These are phyloP conservation scores for Nephromyces sp. DNA, from an alignment of 169 alveolate genomes.

Conservation along the genomic window DNA sequence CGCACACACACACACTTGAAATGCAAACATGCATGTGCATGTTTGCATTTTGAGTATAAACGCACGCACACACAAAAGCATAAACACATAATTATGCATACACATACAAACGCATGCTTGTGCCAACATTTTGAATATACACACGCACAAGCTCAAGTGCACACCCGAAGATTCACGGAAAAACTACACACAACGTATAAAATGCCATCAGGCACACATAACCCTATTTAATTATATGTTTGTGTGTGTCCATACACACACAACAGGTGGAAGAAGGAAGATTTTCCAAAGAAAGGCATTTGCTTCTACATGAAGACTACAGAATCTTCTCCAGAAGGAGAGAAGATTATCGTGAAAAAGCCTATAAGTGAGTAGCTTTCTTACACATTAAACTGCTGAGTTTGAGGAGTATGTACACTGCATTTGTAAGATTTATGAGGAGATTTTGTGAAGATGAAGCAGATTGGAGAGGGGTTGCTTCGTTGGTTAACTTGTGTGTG, in stretches of 20 bases:
- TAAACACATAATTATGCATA: too few relatives aligned
- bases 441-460: neutral
- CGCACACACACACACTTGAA: too few relatives aligned
- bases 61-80: too few relatives aligned
- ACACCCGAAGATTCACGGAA: too few relatives aligned
- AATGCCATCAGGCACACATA: too few relatives aligned
- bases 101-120: too few relatives aligned
- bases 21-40: too few relatives aligned
- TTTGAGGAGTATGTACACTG: neutral
- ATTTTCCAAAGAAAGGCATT: conserved; percentile 40
- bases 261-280: conserved; percentile 50
- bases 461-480: neutral
- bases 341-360: conserved; percentile 33
- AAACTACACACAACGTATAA: too few relatives aligned
- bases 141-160: too few relatives aligned
- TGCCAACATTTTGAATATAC: too few relatives aligned
- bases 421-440: too few relatives aligned
- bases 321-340: conserved; percentile 14
- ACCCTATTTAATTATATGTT: neutral
- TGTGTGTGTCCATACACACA: neutral
- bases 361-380: conserved; percentile 30
- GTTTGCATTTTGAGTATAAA: too few relatives aligned
- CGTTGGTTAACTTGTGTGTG: neutral
- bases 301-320: conserved; percentile 45
- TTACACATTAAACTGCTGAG: neutral